phyloP scores from a whole-genome alignment of 257 asterid genomes.

The Schizonepeta tenuifolia region DNA sequence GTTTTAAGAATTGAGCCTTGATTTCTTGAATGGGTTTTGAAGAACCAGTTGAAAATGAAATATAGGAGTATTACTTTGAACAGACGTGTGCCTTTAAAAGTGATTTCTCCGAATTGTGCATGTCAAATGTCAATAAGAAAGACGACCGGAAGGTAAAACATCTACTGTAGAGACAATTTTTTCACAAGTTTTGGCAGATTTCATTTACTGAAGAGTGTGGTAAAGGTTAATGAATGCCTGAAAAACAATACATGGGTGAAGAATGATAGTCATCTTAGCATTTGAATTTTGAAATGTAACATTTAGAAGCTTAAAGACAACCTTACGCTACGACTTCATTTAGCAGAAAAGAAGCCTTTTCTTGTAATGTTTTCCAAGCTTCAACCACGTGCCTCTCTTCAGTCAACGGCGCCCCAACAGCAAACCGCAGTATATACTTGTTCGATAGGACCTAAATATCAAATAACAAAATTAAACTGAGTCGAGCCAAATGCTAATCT shows the following conservation, averaged over 20 bases:
- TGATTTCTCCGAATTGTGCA: no score
- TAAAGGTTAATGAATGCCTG: background rate
- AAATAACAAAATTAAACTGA: background rate
- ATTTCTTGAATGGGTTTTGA: no score
- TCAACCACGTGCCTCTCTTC: conserved; percentile 75
- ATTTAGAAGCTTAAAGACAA: background rate
- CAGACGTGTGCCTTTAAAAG: no score
- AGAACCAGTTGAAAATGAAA: no score
- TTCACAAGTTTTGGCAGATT: background rate
- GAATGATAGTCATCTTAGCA: background rate
- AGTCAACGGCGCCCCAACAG: conserved; percentile 85
- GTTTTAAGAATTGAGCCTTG: no score
- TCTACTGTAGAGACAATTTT: background rate
- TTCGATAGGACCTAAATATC: conserved; percentile 58
- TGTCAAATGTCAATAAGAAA: no score
- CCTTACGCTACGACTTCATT: conserved; percentile 22
- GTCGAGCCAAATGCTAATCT: background rate
- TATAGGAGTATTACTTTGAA: no score
- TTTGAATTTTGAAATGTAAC: background rate
- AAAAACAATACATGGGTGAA: background rate
- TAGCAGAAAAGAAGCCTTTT: conserved; percentile 59
- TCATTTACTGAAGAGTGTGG: background rate
- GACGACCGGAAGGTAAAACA: no score
- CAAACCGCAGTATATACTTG: conserved; percentile 66
- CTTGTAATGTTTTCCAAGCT: conserved; percentile 76